Evolutionary conservation across 164 flowering plant genomes (phyloP).

Genomic region (Malania oleifera): DNA sequence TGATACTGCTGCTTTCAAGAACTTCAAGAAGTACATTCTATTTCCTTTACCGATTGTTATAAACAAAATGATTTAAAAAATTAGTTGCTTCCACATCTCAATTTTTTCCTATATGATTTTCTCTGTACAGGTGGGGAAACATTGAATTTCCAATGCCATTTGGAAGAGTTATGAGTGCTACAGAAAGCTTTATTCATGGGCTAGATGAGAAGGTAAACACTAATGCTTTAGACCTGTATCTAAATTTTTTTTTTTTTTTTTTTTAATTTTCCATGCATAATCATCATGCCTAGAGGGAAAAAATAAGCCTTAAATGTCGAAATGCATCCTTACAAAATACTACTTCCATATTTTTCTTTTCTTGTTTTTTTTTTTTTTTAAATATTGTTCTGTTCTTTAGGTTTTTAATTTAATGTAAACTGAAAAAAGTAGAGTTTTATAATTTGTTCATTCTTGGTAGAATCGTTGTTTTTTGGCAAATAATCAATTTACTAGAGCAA

Average conservation of each 20-base stretch:
- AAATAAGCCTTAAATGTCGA: neutral
- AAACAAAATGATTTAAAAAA: neutral
- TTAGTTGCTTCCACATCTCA: neutral
- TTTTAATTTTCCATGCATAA: no score
- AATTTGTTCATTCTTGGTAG: no score
- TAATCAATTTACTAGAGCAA: no score
- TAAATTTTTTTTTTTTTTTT: no score
- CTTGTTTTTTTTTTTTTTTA: neutral
- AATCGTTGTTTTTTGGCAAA: no score
- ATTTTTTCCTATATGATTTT: neutral
- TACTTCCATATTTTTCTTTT: neutral
- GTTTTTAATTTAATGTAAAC: no score
- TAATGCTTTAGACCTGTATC: neutral
- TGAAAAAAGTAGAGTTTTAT: no score
- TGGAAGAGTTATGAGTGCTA: constrained; percentile 85
- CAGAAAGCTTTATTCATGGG: constrained; percentile 80
- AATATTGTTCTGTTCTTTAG: no score
- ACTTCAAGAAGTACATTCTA: constrained; percentile 79
- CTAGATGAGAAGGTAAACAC: constrained; percentile 80
- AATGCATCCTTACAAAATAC: neutral
- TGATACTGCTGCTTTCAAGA: constrained; percentile 97
- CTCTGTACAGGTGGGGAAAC: constrained; percentile 66
- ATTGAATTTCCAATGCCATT: constrained; percentile 90
- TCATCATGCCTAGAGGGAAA: neutral
- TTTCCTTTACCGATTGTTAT: neutral